Percentiles rank a stretch among this genome's conserved stretches.
phyloP scores from a whole-genome alignment of 768 basidiomycete genomes.

The Kwoniella sp. region DNA sequence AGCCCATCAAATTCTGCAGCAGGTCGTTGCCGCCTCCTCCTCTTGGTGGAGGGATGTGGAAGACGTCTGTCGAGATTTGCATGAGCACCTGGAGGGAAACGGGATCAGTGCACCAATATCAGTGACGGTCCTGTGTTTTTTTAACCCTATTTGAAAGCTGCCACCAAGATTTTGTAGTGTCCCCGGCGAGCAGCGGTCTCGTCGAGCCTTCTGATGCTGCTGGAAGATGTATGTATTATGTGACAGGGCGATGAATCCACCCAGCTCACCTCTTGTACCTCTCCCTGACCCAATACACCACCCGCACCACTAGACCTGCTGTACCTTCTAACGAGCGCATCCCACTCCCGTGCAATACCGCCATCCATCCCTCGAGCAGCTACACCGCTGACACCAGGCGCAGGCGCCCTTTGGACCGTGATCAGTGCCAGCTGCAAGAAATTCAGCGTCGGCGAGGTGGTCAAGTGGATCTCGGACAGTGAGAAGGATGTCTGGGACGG shows the following conservation, averaged over 20 bases:
- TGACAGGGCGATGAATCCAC: no score
- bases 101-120: neutral
- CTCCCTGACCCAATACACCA: conserved; percentile 59
- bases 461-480: conserved; percentile 67
- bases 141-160: no score
- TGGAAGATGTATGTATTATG: no score
- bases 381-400: conserved; percentile 67
- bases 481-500: conserved; percentile 35
- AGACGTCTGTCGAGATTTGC: conserved; percentile 64
- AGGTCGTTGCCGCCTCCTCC: conserved; percentile 70
- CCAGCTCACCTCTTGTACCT: conserved; percentile 52
- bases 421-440: conserved; percentile 86
- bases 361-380: conserved; percentile 75
- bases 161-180: no score
- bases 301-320: conserved; percentile 70
- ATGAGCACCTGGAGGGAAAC: conserved; percentile 26
- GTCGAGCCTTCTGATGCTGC: no score
- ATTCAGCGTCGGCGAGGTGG: conserved; percentile 75
- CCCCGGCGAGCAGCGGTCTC: no score
- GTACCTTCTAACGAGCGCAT: conserved; percentile 80
- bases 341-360: conserved; percentile 64
- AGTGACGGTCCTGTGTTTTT: neutral
- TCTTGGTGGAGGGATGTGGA: conserved; percentile 77
- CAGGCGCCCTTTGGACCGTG: conserved; percentile 72
- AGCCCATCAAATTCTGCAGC: conserved; percentile 83